Evolutionary conservation across 2,329 filamentous ascomycete genomes (phyloP).

Genomic region (Fusarium floridanum): DNA sequence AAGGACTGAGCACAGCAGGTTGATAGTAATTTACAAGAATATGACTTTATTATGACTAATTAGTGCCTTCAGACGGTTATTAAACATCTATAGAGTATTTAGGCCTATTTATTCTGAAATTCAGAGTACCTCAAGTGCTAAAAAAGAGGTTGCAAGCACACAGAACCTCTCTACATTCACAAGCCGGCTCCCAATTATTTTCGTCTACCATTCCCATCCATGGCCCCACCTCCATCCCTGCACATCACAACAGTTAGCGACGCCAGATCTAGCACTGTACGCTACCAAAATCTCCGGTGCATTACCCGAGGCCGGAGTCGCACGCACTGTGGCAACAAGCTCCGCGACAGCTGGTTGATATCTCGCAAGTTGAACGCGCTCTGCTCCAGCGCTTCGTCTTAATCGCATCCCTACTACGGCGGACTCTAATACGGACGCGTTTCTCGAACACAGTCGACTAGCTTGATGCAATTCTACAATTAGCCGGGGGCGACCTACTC

Average conservation of each 20-base stretch:
- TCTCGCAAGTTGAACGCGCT: constrained; percentile 42
- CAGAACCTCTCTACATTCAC: neutral
- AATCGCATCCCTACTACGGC: constrained; percentile 24
- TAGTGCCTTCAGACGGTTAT: neutral
- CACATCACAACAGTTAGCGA: constrained; percentile 22
- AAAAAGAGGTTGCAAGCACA: neutral
- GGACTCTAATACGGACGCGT: constrained; percentile 24
- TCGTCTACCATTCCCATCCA: neutral
- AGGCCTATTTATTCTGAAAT: neutral
- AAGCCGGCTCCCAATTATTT: neutral
- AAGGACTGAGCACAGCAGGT: neutral
- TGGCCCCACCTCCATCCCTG: constrained; percentile 35
- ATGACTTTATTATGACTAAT: neutral
- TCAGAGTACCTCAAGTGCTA: neutral
- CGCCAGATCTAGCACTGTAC: constrained; percentile 9
- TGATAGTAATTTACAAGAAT: neutral
- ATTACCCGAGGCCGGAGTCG: constrained; percentile 28
- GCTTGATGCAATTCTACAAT: constrained; percentile 5
- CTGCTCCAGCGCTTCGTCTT: constrained; percentile 26
- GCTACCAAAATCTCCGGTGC: neutral
- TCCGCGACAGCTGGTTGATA: constrained; percentile 45
- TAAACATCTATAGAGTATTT: fast-evolving
- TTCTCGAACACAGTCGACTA: neutral
- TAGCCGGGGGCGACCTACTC: constrained; percentile 1
- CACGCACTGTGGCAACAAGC: constrained; percentile 48